phyloP scores from a whole-genome alignment of 768 basidiomycete genomes.

The Gelatoporia subvermispora region DNA sequence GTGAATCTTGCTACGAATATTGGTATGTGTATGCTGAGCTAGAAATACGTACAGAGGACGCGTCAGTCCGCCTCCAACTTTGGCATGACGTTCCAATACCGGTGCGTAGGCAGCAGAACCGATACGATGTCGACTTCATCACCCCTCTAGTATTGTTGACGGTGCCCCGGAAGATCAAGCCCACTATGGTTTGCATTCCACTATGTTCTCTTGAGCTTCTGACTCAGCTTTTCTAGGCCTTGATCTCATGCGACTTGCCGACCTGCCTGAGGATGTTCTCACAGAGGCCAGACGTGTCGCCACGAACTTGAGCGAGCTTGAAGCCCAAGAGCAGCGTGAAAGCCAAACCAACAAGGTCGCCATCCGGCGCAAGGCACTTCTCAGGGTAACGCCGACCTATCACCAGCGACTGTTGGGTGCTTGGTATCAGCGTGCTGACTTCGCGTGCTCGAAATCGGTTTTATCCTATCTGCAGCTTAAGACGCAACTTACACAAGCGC shows the following conservation, averaged over 20 bases:
- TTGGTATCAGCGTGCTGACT: neutral
- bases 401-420: neutral
- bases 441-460: neutral
- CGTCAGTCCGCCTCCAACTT: constrained; percentile 51
- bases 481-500: constrained; percentile 69
- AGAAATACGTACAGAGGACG: constrained; percentile 39
- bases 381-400: constrained; percentile 43
- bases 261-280: constrained; percentile 72
- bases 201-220: neutral
- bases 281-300: constrained; percentile 59
- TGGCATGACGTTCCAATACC: constrained; percentile 76
- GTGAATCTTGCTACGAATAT: constrained; percentile 20
- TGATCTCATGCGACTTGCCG: constrained; percentile 83
- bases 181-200: constrained; percentile 65
- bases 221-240: constrained; percentile 52
- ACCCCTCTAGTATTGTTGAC: constrained; percentile 58
- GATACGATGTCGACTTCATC: neutral
- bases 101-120: constrained; percentile 32
- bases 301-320: constrained; percentile 49
- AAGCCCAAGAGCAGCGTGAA: constrained; percentile 51
- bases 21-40: neutral
- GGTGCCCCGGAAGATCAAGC: constrained; percentile 54
- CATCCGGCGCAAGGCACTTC: constrained; percentile 59
- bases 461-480: constrained; percentile 46
- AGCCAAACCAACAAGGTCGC: constrained; percentile 59